These are phyloP conservation scores for Pichia sp. DNA, from an alignment of 1,139 yeast species.

Conservation along the genomic window DNA sequence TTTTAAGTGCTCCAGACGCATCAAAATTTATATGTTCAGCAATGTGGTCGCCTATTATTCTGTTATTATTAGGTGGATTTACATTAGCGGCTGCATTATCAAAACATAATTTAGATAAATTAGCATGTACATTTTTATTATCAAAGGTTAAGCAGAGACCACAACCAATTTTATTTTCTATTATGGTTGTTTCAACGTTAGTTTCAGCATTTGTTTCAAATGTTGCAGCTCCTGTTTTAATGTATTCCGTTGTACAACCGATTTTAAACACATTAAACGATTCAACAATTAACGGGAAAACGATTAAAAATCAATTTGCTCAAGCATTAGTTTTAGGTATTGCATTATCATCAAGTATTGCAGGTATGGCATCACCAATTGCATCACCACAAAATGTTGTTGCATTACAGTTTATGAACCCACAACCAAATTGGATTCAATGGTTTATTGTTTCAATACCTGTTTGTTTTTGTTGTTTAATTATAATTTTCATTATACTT, in stretches of 20 bases:
- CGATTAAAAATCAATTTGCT: slow-evolving; percentile 44
- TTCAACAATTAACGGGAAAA: slow-evolving; percentile 36
- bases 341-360: slow-evolving; percentile 85
- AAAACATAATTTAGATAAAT: slow-evolving; percentile 81
- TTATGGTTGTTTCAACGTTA: slow-evolving; percentile 80
- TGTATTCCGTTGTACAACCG: slow-evolving; percentile 87
- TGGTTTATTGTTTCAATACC: slow-evolving; percentile 91
- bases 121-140: slow-evolving; percentile 72
- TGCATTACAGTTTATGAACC: slow-evolving; percentile 80
- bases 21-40: slow-evolving; percentile 70
- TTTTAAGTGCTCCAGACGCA: slow-evolving; percentile 59
- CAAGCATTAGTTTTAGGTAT: slow-evolving; percentile 83
- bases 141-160: slow-evolving; percentile 86
- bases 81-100: slow-evolving; percentile 91
- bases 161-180: slow-evolving; percentile 61
- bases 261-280: slow-evolving; percentile 75
- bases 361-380: slow-evolving; percentile 96
- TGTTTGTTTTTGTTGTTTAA: slow-evolving; percentile 54
- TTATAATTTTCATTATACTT: slow-evolving; percentile 67
- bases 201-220: slow-evolving; percentile 94
- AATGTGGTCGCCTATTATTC: slow-evolving; percentile 94
- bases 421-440: slow-evolving; percentile 89
- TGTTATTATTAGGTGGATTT: slow-evolving; percentile 86
- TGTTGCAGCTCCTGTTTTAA: slow-evolving; percentile 92
- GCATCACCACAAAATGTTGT: slow-evolving; percentile 93